Evolutionary conservation across 2,329 filamentous ascomycete genomes (phyloP).

Genomic region (Trichoderma harzianum): DNA sequence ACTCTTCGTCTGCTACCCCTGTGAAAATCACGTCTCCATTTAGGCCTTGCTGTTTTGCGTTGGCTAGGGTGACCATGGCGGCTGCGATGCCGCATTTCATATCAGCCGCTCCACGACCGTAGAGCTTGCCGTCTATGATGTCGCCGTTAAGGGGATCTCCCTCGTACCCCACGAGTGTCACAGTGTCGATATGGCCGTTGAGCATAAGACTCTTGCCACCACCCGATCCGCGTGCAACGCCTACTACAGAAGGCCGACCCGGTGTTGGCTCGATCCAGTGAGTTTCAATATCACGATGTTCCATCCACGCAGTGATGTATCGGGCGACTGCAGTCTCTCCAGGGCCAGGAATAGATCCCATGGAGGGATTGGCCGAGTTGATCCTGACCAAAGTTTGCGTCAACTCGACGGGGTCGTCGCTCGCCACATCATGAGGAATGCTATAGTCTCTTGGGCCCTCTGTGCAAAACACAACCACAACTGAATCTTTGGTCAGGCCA

Average conservation of each 20-base stretch:
- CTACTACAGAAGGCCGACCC: constrained; percentile 50
- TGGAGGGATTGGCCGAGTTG: constrained; percentile 46
- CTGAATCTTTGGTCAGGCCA: constrained; percentile 44
- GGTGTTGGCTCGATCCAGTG: constrained; percentile 46
- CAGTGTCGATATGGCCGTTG: constrained; percentile 53
- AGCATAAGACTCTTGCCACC: constrained; percentile 49
- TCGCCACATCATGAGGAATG: constrained; percentile 39
- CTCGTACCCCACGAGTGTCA: constrained; percentile 46
- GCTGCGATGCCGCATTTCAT: constrained; percentile 53
- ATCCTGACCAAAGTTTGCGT: constrained; percentile 47
- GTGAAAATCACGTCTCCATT: constrained; percentile 50
- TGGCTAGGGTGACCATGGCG: constrained; percentile 40
- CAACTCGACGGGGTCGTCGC: constrained; percentile 40
- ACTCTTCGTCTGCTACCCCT: constrained; percentile 54
- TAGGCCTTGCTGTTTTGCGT: constrained; percentile 36
- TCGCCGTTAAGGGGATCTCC: constrained; percentile 43
- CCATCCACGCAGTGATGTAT: constrained; percentile 49
- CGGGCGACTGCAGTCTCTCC: constrained; percentile 46
- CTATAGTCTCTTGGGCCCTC: constrained; percentile 53
- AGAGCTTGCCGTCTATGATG: constrained; percentile 38
- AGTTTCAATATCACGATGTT: constrained; percentile 48
- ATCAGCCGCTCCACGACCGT: constrained; percentile 46
- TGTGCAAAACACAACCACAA: constrained; percentile 65
- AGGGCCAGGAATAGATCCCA: constrained; percentile 40
- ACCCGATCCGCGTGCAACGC: constrained; percentile 44